These are phyloP conservation scores for Stentor coeruleus DNA, from an alignment of 73 alveolate species.

Conservation along the genomic window DNA sequence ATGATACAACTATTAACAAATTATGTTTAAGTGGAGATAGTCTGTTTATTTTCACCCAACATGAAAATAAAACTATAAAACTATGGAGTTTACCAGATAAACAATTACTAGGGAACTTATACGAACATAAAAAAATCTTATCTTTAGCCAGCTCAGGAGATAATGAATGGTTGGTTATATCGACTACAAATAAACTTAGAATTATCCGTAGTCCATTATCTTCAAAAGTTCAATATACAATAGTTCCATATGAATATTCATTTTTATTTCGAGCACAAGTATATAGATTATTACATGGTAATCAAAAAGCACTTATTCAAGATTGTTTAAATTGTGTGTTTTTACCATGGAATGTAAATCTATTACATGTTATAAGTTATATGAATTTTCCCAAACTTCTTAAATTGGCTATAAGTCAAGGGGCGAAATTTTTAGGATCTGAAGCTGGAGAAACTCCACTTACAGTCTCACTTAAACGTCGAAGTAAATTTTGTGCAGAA, in stretches of 20 bases:
- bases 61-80: background rate
- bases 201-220: background rate
- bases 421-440: background rate
- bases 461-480: background rate
- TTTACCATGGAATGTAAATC: constrained; percentile 6
- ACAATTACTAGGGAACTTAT: background rate
- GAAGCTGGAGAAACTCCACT: constrained; percentile 10
- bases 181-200: background rate
- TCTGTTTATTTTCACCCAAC: background rate
- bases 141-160: background rate
- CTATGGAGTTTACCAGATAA: background rate
- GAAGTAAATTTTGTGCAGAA: constrained; percentile 20
- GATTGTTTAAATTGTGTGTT: background rate
- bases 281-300: background rate
- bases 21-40: background rate
- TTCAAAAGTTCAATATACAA: background rate
- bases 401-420: background rate
- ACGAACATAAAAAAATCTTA: background rate
- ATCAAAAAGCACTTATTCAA: background rate
- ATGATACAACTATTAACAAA: background rate
- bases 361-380: background rate
- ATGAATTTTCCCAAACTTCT: constrained; percentile 18
- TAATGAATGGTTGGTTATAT: background rate
- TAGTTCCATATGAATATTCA: background rate
- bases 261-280: background rate